phyloP scores from a whole-genome alignment of 1,284 basidiomycete species.

The Agroathelia rolfsii region DNA sequence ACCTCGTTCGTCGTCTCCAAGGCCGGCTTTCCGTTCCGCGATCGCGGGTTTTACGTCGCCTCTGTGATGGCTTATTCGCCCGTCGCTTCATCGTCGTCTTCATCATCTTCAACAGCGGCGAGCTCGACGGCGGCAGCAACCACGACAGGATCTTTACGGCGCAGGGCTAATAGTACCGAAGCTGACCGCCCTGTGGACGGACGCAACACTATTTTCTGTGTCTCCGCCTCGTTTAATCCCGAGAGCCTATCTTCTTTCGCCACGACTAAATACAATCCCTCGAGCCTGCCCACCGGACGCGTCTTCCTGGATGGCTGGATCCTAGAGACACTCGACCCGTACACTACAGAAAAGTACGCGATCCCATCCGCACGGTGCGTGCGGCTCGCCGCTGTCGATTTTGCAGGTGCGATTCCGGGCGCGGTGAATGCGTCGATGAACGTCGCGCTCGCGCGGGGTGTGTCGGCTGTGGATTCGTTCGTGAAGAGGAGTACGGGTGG shows the following conservation, averaged over 20 bases:
- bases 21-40: slow-evolving; percentile 84
- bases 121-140: slow-evolving; percentile 13
- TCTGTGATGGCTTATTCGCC: slow-evolving; percentile 61
- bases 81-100: slow-evolving; percentile 25
- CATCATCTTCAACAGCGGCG: too few relatives aligned
- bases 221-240: slow-evolving; percentile 68
- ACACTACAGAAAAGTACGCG: slow-evolving; percentile 88
- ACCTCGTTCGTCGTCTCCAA: slow-evolving; percentile 65
- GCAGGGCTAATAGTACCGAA: slow-evolving; percentile 21
- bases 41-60: slow-evolving; percentile 79
- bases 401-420: slow-evolving; percentile 78
- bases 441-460: slow-evolving; percentile 56
- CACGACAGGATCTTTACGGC: slow-evolving; percentile 19
- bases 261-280: slow-evolving; percentile 70
- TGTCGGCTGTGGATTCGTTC: slow-evolving; percentile 63
- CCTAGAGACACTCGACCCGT: slow-evolving; percentile 93
- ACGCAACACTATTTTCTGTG: slow-evolving; percentile 60
- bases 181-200: too few relatives aligned
- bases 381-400: slow-evolving; percentile 83
- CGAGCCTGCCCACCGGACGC: slow-evolving; percentile 67
- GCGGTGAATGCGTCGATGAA: slow-evolving; percentile 88
- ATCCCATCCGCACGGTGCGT: slow-evolving; percentile 93
- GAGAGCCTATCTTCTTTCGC: slow-evolving; percentile 49
- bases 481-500: too few relatives aligned
- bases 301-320: slow-evolving; percentile 94